Evolutionary conservation across 805 yeast genomes (phyloP), one percentile per base, ranked within the genome.

Genomic region (Pichia thaimueangensis): DNA sequence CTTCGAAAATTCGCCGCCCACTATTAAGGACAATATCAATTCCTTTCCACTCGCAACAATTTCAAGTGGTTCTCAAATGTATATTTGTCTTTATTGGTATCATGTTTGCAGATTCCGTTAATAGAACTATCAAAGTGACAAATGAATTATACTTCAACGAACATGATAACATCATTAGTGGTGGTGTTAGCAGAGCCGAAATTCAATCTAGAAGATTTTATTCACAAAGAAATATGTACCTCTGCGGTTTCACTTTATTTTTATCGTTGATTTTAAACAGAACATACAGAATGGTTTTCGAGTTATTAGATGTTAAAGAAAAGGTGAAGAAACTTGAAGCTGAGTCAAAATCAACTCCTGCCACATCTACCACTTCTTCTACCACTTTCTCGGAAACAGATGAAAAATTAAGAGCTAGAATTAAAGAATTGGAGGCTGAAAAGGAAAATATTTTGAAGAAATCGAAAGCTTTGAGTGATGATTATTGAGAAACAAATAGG

Each of bases 171-270:
- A 25, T 54, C 10, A 46, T 54, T 6, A 45, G 42, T 35, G 58
- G 39, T 55, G 59, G 39, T 62, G 65, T 35, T 55, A 91, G 85
- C 54, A 73, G 96, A 45, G 68, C 87, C 17, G 97, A 93, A 57
- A 71, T 85, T 43, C 88, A 84, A 63, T 93, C 96, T 19, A 78
- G 96, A 64, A 76, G 88, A 57, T 93, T 93, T 65, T 89, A 89
- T 59, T 87, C 97, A 17, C 98, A 93, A 68, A 80, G 99, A 68
- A 93, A 93, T 70, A 78, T 88, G 82, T 93, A 93, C 56, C 72
- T 93, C 39, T 87, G 96, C 53, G 99, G 99, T 1, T 87, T 89
- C 65, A 88, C 97, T 2, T 74, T 93, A 61, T 93, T 93, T 62
- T 70, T 93, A 56, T 85, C 96, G 2, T 71, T 89, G 57, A 82